These are phyloP conservation scores for Colletotrichum aenigma DNA, from an alignment of 2,329 filamentous ascomycete species.

Conservation along the genomic window DNA sequence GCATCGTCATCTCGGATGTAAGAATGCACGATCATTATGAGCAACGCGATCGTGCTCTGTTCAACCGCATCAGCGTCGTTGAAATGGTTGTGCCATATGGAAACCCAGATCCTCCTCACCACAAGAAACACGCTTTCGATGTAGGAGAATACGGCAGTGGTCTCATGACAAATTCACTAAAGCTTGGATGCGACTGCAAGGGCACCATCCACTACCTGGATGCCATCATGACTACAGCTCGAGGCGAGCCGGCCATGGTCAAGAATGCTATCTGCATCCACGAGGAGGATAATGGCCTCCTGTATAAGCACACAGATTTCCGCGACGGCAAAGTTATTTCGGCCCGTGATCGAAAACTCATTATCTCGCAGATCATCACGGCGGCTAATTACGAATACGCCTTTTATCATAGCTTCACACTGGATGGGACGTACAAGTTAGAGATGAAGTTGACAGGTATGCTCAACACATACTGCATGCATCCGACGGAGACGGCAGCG, in stretches of 20 bases:
- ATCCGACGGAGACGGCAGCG: constrained; percentile 31
- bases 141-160: not conserved
- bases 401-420: constrained; percentile 41
- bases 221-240: constrained; percentile 68
- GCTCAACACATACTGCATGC: constrained; percentile 46
- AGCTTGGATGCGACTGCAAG: constrained; percentile 69
- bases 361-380: constrained; percentile 77
- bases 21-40: constrained; percentile 37
- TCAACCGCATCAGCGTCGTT: constrained; percentile 6
- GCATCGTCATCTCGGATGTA: constrained; percentile 59
- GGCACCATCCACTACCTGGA: constrained; percentile 65
- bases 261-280: constrained; percentile 81
- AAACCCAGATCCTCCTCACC: not conserved
- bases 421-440: constrained; percentile 69
- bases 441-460: constrained; percentile 60
- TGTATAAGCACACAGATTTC: constrained; percentile 81
- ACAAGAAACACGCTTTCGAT: not conserved
- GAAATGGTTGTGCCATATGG: constrained; percentile 1
- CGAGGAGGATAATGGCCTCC: constrained; percentile 75
- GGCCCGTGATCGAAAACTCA: constrained; percentile 73
- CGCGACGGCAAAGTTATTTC: constrained; percentile 73
- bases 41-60: not conserved
- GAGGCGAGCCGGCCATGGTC: constrained; percentile 70
- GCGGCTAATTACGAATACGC: constrained; percentile 80
- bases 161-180: constrained; percentile 66